Base-by-base conservation (phyloP, 805 yeast species). In the Hemisphaericaspora nanyangensis region DNA sequence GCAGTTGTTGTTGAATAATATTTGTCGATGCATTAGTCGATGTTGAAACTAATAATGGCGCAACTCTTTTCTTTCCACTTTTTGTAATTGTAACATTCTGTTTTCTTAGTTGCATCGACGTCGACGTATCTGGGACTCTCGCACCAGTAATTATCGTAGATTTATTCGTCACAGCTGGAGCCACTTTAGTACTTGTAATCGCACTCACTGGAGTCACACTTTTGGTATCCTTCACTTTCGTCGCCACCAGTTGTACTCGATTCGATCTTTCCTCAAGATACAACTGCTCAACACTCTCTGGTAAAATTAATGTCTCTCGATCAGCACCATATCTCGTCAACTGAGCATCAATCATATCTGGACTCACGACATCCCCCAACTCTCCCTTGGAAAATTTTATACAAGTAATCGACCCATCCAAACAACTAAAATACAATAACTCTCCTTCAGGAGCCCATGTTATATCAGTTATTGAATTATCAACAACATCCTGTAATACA, bases 361-460 rank as follows among this genome's bases (percentile, higher is more conserved):
- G 90, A 28, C 80, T 54, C 0, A 95, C 82, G 4, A 83, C 72
- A 4, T 91, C 91, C 4, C 95, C 95, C 17, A 85, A 58, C 50
- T 85, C 95, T 35, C 68, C 60, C 1, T 61, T 56, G 15, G 77
- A 89, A 55, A 91, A 91, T 10, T 66, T 50, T 0, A 87, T 63
- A 2, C 80, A 76, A 0, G 87, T 73, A 6, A 93, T 80, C 0
- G 88, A 70, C 2, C 98, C 96, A 60, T 90, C 98, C 33, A 89
- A 62, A 0, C 96, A 86, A 43, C 91, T 78, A 12, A 84, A 67
- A 55, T 77, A 89, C n/a, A 91, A 60, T 4, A 76, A 65, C 20
- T 70, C 65, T 4, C 98, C 99, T 48, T 79, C 80, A 0, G 91
- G 88, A 11, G 84, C 72, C 99, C 99, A 91, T 22, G 86, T 74